These are phyloP conservation scores for Mycena indigotica DNA, from an alignment of 768 basidiomycete species.

Conservation along the genomic window DNA sequence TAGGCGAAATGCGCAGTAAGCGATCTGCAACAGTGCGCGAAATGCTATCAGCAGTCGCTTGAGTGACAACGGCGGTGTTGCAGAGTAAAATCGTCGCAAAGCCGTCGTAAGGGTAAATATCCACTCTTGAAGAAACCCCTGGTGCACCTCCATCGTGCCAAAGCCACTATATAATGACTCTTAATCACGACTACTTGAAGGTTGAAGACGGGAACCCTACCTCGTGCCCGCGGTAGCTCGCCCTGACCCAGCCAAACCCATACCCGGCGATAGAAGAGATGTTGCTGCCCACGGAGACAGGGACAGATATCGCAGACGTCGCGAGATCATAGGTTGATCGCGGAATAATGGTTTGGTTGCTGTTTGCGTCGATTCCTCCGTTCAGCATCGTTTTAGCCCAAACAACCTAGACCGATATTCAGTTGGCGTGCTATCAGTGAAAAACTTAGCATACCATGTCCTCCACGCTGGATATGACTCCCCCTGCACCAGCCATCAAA, in stretches of 20 bases:
- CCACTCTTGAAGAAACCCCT: constrained; percentile 33
- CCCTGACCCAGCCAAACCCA: constrained; percentile 44
- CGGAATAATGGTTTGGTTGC: constrained; percentile 37
- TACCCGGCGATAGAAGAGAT: constrained; percentile 37
- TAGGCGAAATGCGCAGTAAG: constrained; percentile 20
- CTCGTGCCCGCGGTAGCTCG: constrained; percentile 42
- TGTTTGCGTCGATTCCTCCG: constrained; percentile 31
- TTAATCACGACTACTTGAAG: neutral
- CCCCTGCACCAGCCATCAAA: constrained; percentile 41
- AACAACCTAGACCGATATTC: constrained; percentile 32
- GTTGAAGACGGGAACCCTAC: constrained; percentile 29
- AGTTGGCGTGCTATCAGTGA: neutral
- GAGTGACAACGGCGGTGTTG: constrained; percentile 27
- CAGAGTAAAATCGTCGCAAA: constrained; percentile 38
- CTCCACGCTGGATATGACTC: constrained; percentile 42
- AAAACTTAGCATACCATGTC: constrained; percentile 40
- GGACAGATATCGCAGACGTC: constrained; percentile 35
- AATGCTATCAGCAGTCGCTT: constrained; percentile 6
- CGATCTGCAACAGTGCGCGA: constrained; percentile 16
- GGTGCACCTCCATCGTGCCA: constrained; percentile 37
- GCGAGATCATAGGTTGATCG: constrained; percentile 28
- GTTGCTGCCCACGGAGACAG: constrained; percentile 10
- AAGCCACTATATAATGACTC: constrained; percentile 30
- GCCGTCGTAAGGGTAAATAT: constrained; percentile 37
- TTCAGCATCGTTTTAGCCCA: constrained; percentile 42